phyloP scores from a whole-genome alignment of 306 rosid species.

The Vicia villosa region DNA sequence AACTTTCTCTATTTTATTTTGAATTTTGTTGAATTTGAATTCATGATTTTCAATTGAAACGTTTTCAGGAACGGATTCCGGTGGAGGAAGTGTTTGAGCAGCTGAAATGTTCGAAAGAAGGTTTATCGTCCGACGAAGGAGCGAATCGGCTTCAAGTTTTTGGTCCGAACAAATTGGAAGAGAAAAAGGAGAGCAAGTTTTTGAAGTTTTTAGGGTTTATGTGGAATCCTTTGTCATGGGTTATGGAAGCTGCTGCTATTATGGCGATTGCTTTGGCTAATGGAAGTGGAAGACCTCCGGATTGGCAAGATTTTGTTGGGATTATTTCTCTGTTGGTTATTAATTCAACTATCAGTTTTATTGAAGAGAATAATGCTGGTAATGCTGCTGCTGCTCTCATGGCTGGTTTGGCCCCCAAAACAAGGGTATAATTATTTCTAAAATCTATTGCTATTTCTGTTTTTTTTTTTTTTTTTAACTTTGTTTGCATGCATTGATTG shows the following conservation, averaged over 20 bases:
- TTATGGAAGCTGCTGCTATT: constrained; percentile 99
- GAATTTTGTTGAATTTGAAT: background rate
- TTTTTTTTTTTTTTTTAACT: too few species aligned
- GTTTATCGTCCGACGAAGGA: constrained; percentile 82
- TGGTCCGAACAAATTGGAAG: constrained; percentile 98
- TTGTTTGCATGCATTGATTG: background rate
- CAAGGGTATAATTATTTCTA: constrained; percentile 57
- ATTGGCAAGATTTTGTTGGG: constrained; percentile 98
- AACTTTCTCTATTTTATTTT: background rate
- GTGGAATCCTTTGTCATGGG: constrained; percentile 99
- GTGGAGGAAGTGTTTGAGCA: constrained; percentile 93
- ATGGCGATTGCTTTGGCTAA: constrained; percentile 97
- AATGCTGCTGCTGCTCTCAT: constrained; percentile 99
- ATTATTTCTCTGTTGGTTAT: constrained; percentile 70
- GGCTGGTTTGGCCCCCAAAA: constrained; percentile 99
- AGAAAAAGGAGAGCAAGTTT: constrained; percentile 91
- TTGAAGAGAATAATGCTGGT: constrained; percentile 96
- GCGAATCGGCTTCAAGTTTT: constrained; percentile 84
- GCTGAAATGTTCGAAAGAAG: constrained; percentile 81
- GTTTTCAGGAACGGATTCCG: constrained; percentile 70
- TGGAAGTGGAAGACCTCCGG: constrained; percentile 85
- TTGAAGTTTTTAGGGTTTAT: constrained; percentile 94
- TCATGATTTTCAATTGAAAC: background rate
- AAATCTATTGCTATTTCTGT: background rate
- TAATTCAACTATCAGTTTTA: constrained; percentile 94